Base-by-base conservation (phyloP, 1,284 basidiomycete species). In the Ceraceosorus guamensis region DNA sequence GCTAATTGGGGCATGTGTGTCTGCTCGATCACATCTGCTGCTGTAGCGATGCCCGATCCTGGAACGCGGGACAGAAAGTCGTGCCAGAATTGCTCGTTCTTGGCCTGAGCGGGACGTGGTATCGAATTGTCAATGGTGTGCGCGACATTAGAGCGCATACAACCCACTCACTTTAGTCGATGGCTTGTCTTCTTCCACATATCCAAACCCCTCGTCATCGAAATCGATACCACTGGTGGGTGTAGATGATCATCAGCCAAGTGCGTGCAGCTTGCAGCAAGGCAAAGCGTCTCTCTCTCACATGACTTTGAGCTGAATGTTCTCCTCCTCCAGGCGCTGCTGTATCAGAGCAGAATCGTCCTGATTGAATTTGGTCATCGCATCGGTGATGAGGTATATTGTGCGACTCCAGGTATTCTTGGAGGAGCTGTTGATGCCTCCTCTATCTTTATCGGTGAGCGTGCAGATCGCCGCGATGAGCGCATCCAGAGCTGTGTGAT, bases 391-490 rank as follows among this genome's bases (percentile, higher is more conserved):
- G 46, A 77, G 55, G 46, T 66, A 69, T 51, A 77, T 59, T 24
- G 58, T 65, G 45, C 64, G 52, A 37, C 65, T 75, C 64, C 66
- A 70, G 0, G 62, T 67, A 48, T 62, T 55, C 37, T 62, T 70
- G 37, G 67, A 66, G 7, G 51, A 50, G 3, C 61, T 30, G 30
- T 62, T 57, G 50, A 63, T 55, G 7, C 66, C 65, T 45, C 73
- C 58, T 13, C 60, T 65, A 7, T 64, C 55, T 16, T 70, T 47
- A 5, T 59, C 63, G 34, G 63, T 61, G n/a, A 75, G 63, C 14
- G 88, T 86, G 75, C 91, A 85, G 52, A 91, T 82, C 0, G 82
- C 88, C 10, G 92, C 89, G 61, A 93, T 86, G 41, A 95, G 77
- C 2, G 86, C 90, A 65, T 91, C 89, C 50, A 95, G 81, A 3